phyloP scores from a whole-genome alignment of 208 protist species.

The Acanthamoeba triangularis region DNA sequence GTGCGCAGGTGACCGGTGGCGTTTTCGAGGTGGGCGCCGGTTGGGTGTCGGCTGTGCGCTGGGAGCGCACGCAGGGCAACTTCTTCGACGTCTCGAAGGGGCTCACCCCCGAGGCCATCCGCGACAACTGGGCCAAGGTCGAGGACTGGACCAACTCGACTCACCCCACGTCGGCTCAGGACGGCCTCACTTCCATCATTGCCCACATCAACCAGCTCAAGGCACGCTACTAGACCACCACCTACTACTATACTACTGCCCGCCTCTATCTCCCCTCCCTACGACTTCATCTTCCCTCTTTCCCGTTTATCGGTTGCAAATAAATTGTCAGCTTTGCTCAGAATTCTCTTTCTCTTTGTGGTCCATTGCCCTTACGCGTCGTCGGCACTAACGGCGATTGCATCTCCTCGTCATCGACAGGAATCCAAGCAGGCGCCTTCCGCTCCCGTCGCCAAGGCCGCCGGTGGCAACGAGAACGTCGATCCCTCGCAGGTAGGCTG shows the following conservation, averaged over 20 bases:
- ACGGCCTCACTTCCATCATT: slow-evolving; percentile 43
- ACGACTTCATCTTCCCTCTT: background rate
- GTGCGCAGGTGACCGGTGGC: slow-evolving; percentile 67
- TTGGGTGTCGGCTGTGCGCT: slow-evolving; percentile 84
- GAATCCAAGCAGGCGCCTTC: slow-evolving; percentile 1
- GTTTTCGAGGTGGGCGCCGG: slow-evolving; percentile 89
- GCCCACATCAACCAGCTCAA: slow-evolving; percentile 41
- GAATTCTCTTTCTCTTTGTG: background rate
- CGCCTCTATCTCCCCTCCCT: background rate
- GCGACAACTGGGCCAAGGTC: slow-evolving; percentile 79
- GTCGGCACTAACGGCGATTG: background rate
- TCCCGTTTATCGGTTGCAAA: background rate
- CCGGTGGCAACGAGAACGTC: slow-evolving; percentile 28
- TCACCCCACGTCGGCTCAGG: slow-evolving; percentile 72
- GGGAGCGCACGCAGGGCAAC: slow-evolving; percentile 79
- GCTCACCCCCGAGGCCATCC: slow-evolving; percentile 80
- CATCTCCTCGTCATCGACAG: background rate
- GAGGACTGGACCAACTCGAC: slow-evolving; percentile 75
- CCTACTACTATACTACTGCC: background rate
- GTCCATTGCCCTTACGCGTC: background rate
- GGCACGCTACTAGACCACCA: background rate
- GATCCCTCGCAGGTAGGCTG: slow-evolving; percentile 15
- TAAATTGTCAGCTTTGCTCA: background rate
- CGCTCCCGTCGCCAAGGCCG: background rate
- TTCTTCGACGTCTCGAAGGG: slow-evolving; percentile 58